Evolutionary conservation across 768 basidiomycete genomes (phyloP), one percentile per base, ranked within the genome.

Genomic region (Clavulina sp.): DNA sequence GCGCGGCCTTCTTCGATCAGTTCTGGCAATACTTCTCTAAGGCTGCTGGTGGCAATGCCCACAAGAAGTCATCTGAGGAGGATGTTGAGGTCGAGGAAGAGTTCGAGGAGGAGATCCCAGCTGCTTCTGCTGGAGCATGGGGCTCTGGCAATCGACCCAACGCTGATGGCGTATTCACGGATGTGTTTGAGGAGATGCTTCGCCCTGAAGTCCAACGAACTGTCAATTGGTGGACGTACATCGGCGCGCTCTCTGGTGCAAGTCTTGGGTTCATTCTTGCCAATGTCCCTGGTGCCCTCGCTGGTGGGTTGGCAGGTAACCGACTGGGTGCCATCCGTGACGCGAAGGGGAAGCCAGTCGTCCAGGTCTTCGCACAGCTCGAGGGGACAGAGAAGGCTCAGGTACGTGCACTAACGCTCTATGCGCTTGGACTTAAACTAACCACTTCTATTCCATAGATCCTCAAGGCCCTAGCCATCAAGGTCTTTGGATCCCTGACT

Each of bases 291-390:
- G 89, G 89, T 4, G 69, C 87, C 13, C 74, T 91, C 68, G 71
- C 91, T 19, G 91, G 91, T 48, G 85, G 81, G 2, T 74, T 81
- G 57, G 85, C 87, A 0, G 91, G 91, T 0, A 93, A 91, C 61
- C 71, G 86, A n/a, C 66, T 95, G 28, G 91, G 91, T 40, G 87
- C 89, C 2, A 71, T 96, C 44, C 72, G 91, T 52, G 91, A 96
- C 60, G 91, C 91, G 3, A 96, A 96, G 68, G 68, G 91, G 6
- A 88, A 86, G 72, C 83, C 82, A 55, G 89, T 96, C 23, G 88
- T 84, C 2, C 74, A 81, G 5, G 91, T 95, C 18, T 96, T 96
- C 63, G 66, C 70, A 43, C 75, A 83, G 21, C 71, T 95, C 24
- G 80, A 77, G 18, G 74, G 77, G 2, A 69, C 68, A 48, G 82